Evolutionary conservation across 2,329 filamentous ascomycete species (phyloP).

Genomic region (Curvularia eragrostidis): DNA sequence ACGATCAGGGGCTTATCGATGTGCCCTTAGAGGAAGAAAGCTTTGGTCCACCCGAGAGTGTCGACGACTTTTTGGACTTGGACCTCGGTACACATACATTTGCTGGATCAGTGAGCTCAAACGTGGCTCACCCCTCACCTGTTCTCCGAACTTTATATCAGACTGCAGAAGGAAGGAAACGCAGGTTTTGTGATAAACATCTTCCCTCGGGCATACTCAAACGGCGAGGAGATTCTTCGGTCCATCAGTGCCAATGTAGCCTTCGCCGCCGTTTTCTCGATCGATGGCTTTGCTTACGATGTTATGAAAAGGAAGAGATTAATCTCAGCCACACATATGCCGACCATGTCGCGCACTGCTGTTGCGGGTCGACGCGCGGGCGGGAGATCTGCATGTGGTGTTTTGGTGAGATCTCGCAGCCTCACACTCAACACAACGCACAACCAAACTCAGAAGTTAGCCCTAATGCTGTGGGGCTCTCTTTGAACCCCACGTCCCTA

Average conservation of each 20-base stretch:
- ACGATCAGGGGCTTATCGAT: slow-evolving; percentile 45
- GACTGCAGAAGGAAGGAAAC: slow-evolving; percentile 31
- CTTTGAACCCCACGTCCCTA: neutral
- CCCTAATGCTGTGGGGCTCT: neutral
- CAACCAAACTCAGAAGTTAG: neutral
- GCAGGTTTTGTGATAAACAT: slow-evolving; percentile 15
- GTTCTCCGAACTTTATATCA: slow-evolving; percentile 36
- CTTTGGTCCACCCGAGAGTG: slow-evolving; percentile 29
- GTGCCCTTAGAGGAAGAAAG: slow-evolving; percentile 30
- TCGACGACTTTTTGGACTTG: slow-evolving; percentile 36
- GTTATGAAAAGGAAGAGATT: slow-evolving; percentile 24
- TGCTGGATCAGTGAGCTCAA: slow-evolving; percentile 28
- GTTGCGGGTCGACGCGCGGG: slow-evolving; percentile 16
- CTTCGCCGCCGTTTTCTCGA: slow-evolving; percentile 28
- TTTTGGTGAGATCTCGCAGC: slow-evolving; percentile 17
- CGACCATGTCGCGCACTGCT: slow-evolving; percentile 8
- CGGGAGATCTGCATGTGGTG: slow-evolving; percentile 28
- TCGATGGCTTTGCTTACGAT: slow-evolving; percentile 34
- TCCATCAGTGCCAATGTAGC: slow-evolving; percentile 25
- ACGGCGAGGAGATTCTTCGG: neutral
- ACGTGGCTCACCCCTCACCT: slow-evolving; percentile 32
- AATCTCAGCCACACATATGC: slow-evolving; percentile 8
- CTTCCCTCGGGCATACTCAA: slow-evolving; percentile 2
- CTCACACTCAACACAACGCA: neutral
- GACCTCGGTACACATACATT: slow-evolving; percentile 33